phyloP scores from a whole-genome alignment of 73 alveolate species.

The Blepharisma japonicum region DNA sequence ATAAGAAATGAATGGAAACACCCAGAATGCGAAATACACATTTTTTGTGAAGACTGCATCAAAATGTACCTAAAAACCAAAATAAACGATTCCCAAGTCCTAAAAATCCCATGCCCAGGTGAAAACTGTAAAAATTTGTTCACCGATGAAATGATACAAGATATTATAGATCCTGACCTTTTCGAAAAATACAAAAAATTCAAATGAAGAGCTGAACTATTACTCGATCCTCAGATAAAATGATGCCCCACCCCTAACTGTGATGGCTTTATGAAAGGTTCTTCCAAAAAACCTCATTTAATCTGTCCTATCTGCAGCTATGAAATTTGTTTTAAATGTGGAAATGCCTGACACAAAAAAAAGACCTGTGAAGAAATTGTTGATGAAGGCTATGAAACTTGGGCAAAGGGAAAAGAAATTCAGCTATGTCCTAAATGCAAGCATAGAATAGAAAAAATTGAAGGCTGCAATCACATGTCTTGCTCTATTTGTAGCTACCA shows the following conservation, averaged over 20 bases:
- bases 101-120: constrained; percentile 7
- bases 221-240: constrained; percentile 45
- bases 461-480: constrained; percentile 96
- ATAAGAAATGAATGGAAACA: neutral
- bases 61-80: neutral
- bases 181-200: constrained; percentile 28
- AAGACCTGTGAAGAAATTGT: constrained; percentile 39
- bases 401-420: constrained; percentile 63
- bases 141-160: constrained; percentile 1
- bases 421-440: constrained; percentile 83
- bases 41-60: constrained; percentile 19
- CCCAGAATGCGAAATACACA: neutral
- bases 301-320: constrained; percentile 43
- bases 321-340: constrained; percentile 53
- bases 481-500: constrained; percentile 77
- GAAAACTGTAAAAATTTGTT: neutral
- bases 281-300: constrained; percentile 24
- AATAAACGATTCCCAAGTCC: neutral
- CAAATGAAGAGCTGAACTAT: constrained; percentile 30
- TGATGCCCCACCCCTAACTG: constrained; percentile 68
- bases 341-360: constrained; percentile 50
- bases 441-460: constrained; percentile 63
- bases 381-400: constrained; percentile 51
- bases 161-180: neutral
- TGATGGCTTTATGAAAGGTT: constrained; percentile 48